Conservation (phyloP, 163 green algal species). For the Scenedesmus sp. region DNA sequence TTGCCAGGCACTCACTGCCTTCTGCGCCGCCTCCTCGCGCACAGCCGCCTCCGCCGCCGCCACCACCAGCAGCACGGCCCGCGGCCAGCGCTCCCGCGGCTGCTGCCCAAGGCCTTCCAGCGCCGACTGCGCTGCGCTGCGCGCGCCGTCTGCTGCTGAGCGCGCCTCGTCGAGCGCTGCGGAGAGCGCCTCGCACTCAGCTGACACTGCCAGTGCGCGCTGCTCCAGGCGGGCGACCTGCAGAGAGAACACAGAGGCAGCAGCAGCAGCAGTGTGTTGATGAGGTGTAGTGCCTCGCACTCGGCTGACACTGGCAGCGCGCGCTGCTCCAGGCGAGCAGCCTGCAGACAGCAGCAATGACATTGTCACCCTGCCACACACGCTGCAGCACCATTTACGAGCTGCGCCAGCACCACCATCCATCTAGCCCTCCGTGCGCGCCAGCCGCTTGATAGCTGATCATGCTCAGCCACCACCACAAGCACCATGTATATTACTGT, state of each 20-base stretch:
- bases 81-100: constrained; percentile 47
- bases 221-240: constrained; percentile 41
- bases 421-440: constrained; percentile 43
- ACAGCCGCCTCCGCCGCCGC: constrained; percentile 14
- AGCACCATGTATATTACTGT: no score
- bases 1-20: neutral
- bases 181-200: constrained; percentile 14
- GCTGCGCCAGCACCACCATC: neutral
- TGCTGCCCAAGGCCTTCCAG: neutral
- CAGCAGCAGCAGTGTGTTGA: neutral
- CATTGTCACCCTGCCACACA: neutral
- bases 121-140: neutral
- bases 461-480: neutral
- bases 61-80: constrained; percentile 27
- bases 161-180: constrained; percentile 26
- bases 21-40: neutral
- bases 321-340: constrained; percentile 35
- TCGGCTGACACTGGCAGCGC: constrained; percentile 30
- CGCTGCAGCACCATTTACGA: neutral
- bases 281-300: no score
- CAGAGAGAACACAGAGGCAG: neutral
- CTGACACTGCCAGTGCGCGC: constrained; percentile 35
- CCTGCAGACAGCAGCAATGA: neutral
- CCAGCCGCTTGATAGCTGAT: constrained; percentile 35
- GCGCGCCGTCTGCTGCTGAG: constrained; percentile 9